Evolutionary conservation across 2,329 filamentous ascomycete genomes (phyloP).

Genomic region (Microdochium bolleyi): DNA sequence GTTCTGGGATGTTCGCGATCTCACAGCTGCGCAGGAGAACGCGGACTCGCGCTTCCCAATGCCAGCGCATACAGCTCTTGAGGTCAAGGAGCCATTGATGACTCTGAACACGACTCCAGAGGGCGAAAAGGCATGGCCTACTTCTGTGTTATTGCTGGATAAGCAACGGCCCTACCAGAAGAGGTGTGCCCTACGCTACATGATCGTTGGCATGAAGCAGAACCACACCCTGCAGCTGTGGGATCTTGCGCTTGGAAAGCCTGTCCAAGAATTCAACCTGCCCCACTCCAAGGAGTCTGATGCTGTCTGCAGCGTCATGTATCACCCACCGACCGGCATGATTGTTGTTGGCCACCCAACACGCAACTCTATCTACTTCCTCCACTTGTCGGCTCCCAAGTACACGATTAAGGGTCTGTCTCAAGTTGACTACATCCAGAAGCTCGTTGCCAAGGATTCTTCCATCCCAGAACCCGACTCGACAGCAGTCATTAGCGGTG

Average conservation of each 20-base stretch:
- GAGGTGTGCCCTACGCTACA: constrained; percentile 82
- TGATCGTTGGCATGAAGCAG: constrained; percentile 93
- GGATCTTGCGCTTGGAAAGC: constrained; percentile 92
- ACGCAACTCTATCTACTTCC: constrained; percentile 94
- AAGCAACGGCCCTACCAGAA: constrained; percentile 92
- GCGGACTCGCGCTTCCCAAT: constrained; percentile 41
- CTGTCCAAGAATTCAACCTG: constrained; percentile 93
- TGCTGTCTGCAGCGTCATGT: constrained; percentile 94
- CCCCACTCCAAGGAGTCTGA: constrained; percentile 95
- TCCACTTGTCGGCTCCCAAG: constrained; percentile 88
- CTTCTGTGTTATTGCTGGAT: constrained; percentile 90
- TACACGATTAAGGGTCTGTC: constrained; percentile 78
- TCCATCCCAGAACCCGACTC: constrained; percentile 79
- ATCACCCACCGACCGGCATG: constrained; percentile 87
- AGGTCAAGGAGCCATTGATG: constrained; percentile 79
- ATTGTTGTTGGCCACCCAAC: constrained; percentile 94
- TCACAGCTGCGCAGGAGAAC: constrained; percentile 49
- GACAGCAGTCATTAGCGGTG: constrained; percentile 93
- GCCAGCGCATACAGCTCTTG: constrained; percentile 52
- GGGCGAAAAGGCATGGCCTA: constrained; percentile 92
- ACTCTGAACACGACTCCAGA: constrained; percentile 81
- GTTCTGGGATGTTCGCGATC: constrained; percentile 92
- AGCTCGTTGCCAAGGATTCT: constrained; percentile 63
- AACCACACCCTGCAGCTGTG: constrained; percentile 98
- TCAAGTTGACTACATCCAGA: constrained; percentile 81